Evolutionary conservation across 23 red algal genomes (phyloP).

Genomic region (Gracilaria domingensis): DNA sequence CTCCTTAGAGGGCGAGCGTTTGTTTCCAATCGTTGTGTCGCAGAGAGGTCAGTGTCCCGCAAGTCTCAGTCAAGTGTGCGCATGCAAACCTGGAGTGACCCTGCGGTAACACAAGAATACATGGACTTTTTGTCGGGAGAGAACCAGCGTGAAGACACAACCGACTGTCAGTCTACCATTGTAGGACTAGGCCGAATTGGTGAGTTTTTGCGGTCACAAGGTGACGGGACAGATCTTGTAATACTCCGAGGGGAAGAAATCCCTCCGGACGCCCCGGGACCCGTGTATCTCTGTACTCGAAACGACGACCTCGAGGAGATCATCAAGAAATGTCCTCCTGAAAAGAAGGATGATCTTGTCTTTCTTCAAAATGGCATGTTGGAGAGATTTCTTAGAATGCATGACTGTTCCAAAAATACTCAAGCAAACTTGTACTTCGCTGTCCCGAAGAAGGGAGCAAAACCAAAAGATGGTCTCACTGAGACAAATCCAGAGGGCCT

Average conservation of each 20-base stretch:
- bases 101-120: slow-evolving; percentile 66
- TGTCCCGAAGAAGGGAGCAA: slow-evolving; percentile 73
- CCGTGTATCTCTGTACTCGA: slow-evolving; percentile 97
- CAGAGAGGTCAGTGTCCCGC: not conserved
- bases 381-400: slow-evolving; percentile 71
- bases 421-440: slow-evolving; percentile 91
- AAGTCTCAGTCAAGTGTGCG: slow-evolving; percentile 2
- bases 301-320: slow-evolving; percentile 89
- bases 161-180: slow-evolving; percentile 74
- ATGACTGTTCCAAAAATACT: slow-evolving; percentile 73
- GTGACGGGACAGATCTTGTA: slow-evolving; percentile 52
- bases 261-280: slow-evolving; percentile 77
- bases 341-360: slow-evolving; percentile 83
- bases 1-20: not conserved
- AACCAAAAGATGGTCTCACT: slow-evolving; percentile 90
- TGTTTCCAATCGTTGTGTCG: slow-evolving; percentile 12
- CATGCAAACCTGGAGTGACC: slow-evolving; percentile 73
- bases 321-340: slow-evolving; percentile 70
- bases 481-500: slow-evolving; percentile 78
- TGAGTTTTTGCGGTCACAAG: slow-evolving; percentile 65
- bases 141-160: slow-evolving; percentile 42
- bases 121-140: slow-evolving; percentile 42
- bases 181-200: slow-evolving; percentile 93
- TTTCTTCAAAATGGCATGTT: slow-evolving; percentile 97
- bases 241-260: slow-evolving; percentile 76